A percentile compares a stretch with the other conserved stretches of the same genome.
Conservation (phyloP, 352 stramenopile species). For the Globisporangium polare region DNA sequence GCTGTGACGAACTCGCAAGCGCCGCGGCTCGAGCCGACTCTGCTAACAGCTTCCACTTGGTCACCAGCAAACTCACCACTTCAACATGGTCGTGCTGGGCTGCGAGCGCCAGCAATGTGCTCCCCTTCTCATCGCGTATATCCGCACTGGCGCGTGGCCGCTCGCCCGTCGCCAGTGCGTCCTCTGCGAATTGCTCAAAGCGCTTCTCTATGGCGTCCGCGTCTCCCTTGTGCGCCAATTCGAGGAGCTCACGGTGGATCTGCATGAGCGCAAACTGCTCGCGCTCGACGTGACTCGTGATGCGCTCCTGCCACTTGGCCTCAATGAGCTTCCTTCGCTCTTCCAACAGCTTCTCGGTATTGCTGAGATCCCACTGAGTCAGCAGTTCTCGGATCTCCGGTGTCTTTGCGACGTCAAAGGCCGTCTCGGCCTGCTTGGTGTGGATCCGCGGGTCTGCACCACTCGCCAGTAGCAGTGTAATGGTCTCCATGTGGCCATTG, state of each 20-base stretch:
- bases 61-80: conserved; percentile 54
- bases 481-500: conserved; percentile 76
- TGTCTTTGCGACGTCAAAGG: conserved; percentile 86
- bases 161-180: conserved; percentile 55
- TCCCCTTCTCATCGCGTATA: conserved; percentile 75
- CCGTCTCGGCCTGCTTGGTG: conserved; percentile 71
- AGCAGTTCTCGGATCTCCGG: conserved; percentile 56
- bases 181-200: conserved; percentile 70
- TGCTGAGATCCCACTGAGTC: conserved; percentile 61
- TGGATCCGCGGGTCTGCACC: conserved; percentile 70
- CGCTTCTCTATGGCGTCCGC: conserved; percentile 42
- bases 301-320: conserved; percentile 77
- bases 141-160: conserved; percentile 63
- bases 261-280: conserved; percentile 80
- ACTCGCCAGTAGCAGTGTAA: conserved; percentile 61
- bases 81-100: conserved; percentile 65
- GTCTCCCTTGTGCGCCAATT: conserved; percentile 42
- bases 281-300: conserved; percentile 82
- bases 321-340: conserved; percentile 64
- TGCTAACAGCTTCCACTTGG: conserved; percentile 49
- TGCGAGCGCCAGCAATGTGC: conserved; percentile 70
- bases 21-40: conserved; percentile 24
- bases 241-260: conserved; percentile 76
- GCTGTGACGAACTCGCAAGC: conserved; percentile 15
- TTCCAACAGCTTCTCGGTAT: conserved; percentile 66